Evolutionary conservation across 345 rosid species (phyloP).

Genomic region (Ceriops tagal): DNA sequence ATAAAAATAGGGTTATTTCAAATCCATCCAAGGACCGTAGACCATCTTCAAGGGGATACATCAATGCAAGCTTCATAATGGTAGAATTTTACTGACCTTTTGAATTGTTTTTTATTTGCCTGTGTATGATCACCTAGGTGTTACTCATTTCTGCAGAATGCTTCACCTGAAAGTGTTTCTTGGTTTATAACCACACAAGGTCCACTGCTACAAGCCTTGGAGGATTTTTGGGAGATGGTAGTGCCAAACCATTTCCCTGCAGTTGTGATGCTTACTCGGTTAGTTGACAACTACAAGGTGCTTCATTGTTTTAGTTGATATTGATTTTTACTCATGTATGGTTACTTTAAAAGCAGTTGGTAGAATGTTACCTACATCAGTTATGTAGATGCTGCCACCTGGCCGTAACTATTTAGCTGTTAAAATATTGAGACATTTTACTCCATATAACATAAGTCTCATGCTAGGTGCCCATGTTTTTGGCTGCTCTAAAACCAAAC

Average conservation of each 20-base stretch:
- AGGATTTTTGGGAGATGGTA: constrained; percentile 96
- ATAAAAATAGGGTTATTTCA: constrained; percentile 64
- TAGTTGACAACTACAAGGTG: constrained; percentile 70
- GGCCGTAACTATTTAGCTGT: too few species aligned
- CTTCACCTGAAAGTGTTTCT: constrained; percentile 52
- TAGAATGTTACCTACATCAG: not conserved
- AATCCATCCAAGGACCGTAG: constrained; percentile 57
- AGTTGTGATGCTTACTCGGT: constrained; percentile 80
- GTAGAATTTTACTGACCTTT: constrained; percentile 29
- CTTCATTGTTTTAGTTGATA: constrained; percentile 4
- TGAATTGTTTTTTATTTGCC: not conserved
- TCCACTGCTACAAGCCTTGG: constrained; percentile 60
- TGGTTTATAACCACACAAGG: constrained; percentile 90
- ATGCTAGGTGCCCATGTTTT: too few species aligned
- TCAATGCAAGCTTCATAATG: constrained; percentile 77
- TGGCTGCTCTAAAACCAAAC: too few species aligned
- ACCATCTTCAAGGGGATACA: constrained; percentile 62
- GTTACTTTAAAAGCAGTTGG: not conserved
- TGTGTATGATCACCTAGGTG: not conserved
- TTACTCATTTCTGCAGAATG: constrained; percentile 44
- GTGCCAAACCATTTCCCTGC: constrained; percentile 69
- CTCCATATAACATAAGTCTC: not conserved
- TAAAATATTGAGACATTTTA: too few species aligned
- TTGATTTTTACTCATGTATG: not conserved
- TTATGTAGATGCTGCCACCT: not conserved